Base-by-base conservation (phyloP, 768 basidiomycete genomes). In the Kwoniella sp. region DNA sequence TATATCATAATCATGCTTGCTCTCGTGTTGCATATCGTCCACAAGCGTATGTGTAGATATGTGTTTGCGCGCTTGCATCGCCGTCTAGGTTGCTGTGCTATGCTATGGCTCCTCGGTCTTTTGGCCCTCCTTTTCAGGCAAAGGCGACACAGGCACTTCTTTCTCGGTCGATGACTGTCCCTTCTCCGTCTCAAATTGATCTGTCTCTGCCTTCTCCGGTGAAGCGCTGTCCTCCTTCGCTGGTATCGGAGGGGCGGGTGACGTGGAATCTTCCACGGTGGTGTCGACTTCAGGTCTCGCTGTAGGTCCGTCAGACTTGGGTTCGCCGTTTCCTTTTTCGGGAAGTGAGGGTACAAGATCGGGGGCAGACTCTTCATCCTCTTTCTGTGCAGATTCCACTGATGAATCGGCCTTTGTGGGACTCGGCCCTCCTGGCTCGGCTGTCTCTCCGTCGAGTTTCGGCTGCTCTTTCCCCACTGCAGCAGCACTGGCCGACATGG, bases 101-200 rank as follows among this genome's bases (percentile, higher is more conserved):
- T 34, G 54, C 54, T 45, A 45, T 47, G 57, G 26, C 45, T 5
- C 25, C 22, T 34, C 38, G 30, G 13, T n/a, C 17, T 8, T 17
- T 45, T 45, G 9, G 11, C 20, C 41, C 41, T 58, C 45, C 25
- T 58, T 48, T n/a, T 20, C 57, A 7, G 57, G 57, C 15, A 26
- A 12, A 20, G 48, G 17, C n/a, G 59, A 31, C 25, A 23, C 29
- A 13, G 56, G 56, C 23, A 25, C 37, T 13, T 55, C 61, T 30
- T 55, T 56, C 34, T 37, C 53, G 11, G 41, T 28, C 12, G 23
- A 20, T n/a, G 2, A 25, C 28, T 34, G 47, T 28, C n/a, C 17
- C 29, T 26, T 58, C 23, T 41, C 45, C 52, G n/a, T 47, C 34
- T 26, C 15, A 22, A 4, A 13, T 41, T 1, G 17, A 15, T 58